Evolutionary conservation across 257 asterid species (phyloP).

Genomic region (Solanum pinnatisectum): DNA sequence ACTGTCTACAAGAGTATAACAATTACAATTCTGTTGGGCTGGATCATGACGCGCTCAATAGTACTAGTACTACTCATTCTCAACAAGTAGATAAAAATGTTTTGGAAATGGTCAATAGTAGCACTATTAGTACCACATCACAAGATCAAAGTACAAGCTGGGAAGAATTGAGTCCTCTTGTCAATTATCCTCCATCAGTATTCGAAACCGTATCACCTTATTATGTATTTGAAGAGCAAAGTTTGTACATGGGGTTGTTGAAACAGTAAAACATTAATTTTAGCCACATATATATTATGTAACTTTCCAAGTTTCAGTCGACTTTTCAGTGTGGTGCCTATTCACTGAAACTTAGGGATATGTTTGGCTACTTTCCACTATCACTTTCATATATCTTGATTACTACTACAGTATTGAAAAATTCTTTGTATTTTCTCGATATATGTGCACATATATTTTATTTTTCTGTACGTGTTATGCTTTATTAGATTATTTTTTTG

Average conservation of each 20-base stretch:
- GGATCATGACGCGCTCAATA: neutral
- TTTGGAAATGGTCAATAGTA: constrained; percentile 12
- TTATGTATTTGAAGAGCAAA: constrained; percentile 2
- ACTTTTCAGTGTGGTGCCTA: neutral
- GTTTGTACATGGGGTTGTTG: constrained; percentile 3
- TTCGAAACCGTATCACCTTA: constrained; percentile 3
- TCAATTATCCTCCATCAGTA: constrained; percentile 5
- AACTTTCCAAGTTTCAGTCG: neutral
- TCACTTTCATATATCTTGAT: constrained; percentile 18
- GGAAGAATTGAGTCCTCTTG: constrained; percentile 16
- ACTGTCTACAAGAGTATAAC: neutral
- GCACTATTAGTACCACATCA: constrained; percentile 9
- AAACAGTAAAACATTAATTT: neutral
- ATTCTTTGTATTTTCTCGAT: constrained; percentile 2
- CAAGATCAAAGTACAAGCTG: constrained; percentile 24
- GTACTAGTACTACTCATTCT: neutral
- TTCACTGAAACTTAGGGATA: constrained; percentile 3
- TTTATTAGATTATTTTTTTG: constrained; percentile 2
- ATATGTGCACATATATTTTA: neutral
- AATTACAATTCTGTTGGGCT: neutral
- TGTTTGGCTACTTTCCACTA: neutral
- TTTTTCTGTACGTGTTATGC: neutral
- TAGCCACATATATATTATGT: neutral
- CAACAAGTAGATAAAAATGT: constrained; percentile 15
- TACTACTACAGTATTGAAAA: neutral